phyloP scores from a whole-genome alignment of 352 stramenopile species.

The Pythium angustatum region DNA sequence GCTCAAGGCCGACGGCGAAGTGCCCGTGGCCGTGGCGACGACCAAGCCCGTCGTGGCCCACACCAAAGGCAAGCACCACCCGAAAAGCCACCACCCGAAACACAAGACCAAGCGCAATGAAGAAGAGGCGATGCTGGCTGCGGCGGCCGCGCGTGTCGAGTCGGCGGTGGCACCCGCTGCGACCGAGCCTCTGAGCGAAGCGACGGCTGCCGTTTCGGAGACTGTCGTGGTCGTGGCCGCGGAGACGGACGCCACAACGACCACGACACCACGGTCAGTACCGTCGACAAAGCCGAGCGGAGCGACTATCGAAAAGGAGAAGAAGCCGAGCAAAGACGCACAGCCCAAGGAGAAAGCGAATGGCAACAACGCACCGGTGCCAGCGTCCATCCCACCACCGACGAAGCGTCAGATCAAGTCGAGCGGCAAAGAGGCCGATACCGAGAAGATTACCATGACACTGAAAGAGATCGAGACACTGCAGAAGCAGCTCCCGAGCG shows the following conservation, averaged over 20 bases:
- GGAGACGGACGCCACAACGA: background rate
- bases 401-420: conserved; percentile 1
- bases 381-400: background rate
- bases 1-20: conserved; percentile 19
- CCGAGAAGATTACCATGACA: conserved; percentile 72
- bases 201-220: background rate
- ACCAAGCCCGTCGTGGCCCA: background rate
- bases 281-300: background rate
- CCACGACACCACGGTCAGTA: background rate
- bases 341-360: conserved; percentile 7
- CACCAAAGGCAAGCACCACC: conserved; percentile 10
- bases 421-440: conserved; percentile 33
- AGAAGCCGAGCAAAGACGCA: conserved; percentile 7
- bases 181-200: background rate
- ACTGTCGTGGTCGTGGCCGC: background rate
- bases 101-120: conserved; percentile 21
- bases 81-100: conserved; percentile 4
- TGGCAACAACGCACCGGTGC: background rate
- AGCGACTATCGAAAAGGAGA: conserved; percentile 16
- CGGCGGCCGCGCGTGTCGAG: background rate
- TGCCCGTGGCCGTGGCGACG: conserved; percentile 8
- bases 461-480: conserved; percentile 71
- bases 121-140: conserved; percentile 16
- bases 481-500: conserved; percentile 73
- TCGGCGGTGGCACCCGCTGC: background rate